Base-by-base conservation (phyloP, 139 green algal genomes). In the Chlamydomonas asymmetrica region DNA sequence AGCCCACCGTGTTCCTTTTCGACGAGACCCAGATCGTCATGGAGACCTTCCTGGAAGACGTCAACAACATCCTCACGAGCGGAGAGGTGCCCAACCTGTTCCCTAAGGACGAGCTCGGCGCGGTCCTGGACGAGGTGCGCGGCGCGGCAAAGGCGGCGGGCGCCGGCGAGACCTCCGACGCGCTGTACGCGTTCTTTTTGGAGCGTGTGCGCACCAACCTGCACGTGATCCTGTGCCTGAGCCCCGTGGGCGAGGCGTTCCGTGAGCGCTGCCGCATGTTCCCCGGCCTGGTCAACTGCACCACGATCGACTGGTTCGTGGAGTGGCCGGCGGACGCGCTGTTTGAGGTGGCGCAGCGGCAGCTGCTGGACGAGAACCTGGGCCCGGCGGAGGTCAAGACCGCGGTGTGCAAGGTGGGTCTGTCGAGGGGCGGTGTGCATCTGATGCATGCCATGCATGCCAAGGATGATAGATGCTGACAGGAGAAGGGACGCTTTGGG, bases 261-360 rank as follows among this genome's bases (percentile, higher is more conserved):
- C 85, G 91, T n/a, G 85, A 93, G 79, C 84, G 91, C 48, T 88
- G 82, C 63, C 81, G 90, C 68, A 92, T 92, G 84, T 92, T 94
- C 82, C 90, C 90, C 61, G 90, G 90, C 40, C 88, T 96, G 32
- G 90, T 94, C 60, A 96, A 94, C 81, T 94, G 91, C 86, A 94
- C 84, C 71, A 93, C 87, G 49, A 96, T 96, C 76, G 88, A 96
- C 81, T 96, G 91, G 91, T 96, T 96, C 84, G 92, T 86, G 18
- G 90, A 93, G 81, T 96, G 91, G 91, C 90, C 90, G 0, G 75
- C 74, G 20, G 90, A 95, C 63, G 90, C 90, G 37, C 84, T 95
- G 52, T 87, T 84, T 37, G 90, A 93, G 84, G 90, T 95, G 57
- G 88, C 85, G 48, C 38, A 75, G 29, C 86, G 86, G 74, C 83